These are phyloP conservation scores for Hemileccinum impolitum DNA, from an alignment of 768 basidiomycete genomes.

Conservation along the genomic window DNA sequence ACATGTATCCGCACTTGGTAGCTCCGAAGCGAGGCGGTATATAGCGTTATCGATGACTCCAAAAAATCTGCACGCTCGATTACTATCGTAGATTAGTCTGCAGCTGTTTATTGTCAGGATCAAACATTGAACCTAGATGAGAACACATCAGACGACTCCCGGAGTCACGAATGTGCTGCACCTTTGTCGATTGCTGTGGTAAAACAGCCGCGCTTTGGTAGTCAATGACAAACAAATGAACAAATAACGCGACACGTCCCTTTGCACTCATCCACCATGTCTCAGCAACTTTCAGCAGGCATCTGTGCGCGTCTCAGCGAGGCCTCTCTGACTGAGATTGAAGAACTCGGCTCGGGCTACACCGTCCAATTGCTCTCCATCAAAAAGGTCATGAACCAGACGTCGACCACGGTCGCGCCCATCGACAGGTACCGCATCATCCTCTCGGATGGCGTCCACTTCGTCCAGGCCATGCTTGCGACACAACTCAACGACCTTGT, in stretches of 20 bases:
- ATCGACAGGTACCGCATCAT: conserved; percentile 75
- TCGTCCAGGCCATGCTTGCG: conserved; percentile 91
- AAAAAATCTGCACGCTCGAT: too few species aligned
- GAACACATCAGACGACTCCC: too few species aligned
- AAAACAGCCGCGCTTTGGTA: too few species aligned
- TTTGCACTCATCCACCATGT: conserved; percentile 30
- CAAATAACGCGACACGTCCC: conserved; percentile 19
- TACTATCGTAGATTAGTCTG: too few species aligned
- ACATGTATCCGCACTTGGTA: too few species aligned
- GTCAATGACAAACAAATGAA: conserved; percentile 8
- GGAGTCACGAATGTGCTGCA: too few species aligned
- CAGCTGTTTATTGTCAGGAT: too few species aligned
- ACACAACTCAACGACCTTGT: conserved; percentile 84
- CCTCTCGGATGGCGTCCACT: conserved; percentile 84
- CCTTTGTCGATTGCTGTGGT: too few species aligned
- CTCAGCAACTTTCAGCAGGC: conserved; percentile 54
- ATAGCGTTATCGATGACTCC: too few species aligned
- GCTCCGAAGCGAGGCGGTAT: too few species aligned
- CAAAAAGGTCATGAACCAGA: conserved; percentile 57
- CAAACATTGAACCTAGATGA: too few species aligned
- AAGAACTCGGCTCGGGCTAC: conserved; percentile 34
- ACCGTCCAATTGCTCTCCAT: conserved; percentile 80
- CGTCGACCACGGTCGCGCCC: conserved; percentile 28
- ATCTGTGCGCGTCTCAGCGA: conserved; percentile 49
- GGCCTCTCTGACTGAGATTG: conserved; percentile 32